Evolutionary conservation across 2,329 filamentous ascomycete genomes (phyloP).

Genomic region (Aureobasidium sp.): DNA sequence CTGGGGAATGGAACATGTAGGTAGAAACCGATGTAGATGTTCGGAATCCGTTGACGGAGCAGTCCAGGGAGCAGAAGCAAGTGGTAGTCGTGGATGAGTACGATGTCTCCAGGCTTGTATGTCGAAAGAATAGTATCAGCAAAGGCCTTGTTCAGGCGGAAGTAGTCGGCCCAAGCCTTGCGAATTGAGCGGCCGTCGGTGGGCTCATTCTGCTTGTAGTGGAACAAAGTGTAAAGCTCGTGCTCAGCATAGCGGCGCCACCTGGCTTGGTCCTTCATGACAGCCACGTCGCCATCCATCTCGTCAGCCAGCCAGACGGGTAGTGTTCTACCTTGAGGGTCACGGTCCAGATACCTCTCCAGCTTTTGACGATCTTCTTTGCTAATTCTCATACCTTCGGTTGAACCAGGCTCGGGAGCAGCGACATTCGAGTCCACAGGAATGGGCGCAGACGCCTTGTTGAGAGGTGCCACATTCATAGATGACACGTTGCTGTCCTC

Average conservation of each 20-base stretch:
- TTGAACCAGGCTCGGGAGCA: slow-evolving; percentile 29
- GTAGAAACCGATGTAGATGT: slow-evolving; percentile 92
- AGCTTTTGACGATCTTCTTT: slow-evolving; percentile 63
- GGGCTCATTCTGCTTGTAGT: slow-evolving; percentile 92
- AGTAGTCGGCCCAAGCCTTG: slow-evolving; percentile 85
- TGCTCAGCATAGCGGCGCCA: slow-evolving; percentile 90
- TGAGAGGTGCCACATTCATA: slow-evolving; percentile 50
- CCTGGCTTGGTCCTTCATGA: slow-evolving; percentile 71
- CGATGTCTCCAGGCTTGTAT: slow-evolving; percentile 87
- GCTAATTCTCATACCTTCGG: slow-evolving; percentile 64
- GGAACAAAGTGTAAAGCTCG: slow-evolving; percentile 85
- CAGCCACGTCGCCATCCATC: slow-evolving; percentile 59
- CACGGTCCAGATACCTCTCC: slow-evolving; percentile 64
- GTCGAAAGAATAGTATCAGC: slow-evolving; percentile 80
- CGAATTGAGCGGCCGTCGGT: slow-evolving; percentile 76
- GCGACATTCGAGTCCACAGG: slow-evolving; percentile 56
- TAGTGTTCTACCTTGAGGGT: slow-evolving; percentile 69
- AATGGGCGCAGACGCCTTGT: slow-evolving; percentile 71
- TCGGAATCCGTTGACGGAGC: slow-evolving; percentile 74
- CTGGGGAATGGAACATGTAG: slow-evolving; percentile 92
- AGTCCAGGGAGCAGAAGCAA: slow-evolving; percentile 83
- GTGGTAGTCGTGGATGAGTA: slow-evolving; percentile 92
- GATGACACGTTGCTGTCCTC: slow-evolving; percentile 37
- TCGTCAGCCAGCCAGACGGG: slow-evolving; percentile 88
- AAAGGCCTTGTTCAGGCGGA: slow-evolving; percentile 86